These are phyloP conservation scores for Ogataea paradorogensis DNA, from an alignment of 805 yeast genomes.

Conservation along the genomic window DNA sequence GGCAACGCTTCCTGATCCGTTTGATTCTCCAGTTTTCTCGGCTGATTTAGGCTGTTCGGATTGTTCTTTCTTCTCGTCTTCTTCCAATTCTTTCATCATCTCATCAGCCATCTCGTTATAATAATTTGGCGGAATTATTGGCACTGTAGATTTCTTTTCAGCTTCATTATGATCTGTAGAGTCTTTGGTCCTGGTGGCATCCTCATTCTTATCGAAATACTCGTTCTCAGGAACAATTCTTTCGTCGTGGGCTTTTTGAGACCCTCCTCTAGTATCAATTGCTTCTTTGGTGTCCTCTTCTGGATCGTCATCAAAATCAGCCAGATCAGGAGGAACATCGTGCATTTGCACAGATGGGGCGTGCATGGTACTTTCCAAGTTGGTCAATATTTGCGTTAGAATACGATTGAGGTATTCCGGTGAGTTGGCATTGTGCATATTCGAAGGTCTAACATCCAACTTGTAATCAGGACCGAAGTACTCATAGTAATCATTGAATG, in stretches of 20 bases:
- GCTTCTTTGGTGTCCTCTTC: conserved; percentile 81
- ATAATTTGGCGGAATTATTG: conserved; percentile 24
- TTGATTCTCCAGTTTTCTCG: neutral
- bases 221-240: conserved; percentile 71
- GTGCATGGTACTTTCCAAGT: conserved; percentile 84
- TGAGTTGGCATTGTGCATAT: conserved; percentile 94
- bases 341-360: conserved; percentile 98
- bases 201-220: conserved; percentile 65
- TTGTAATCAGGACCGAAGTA: conserved; percentile 97
- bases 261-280: conserved; percentile 88
- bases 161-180: conserved; percentile 18
- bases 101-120: conserved; percentile 29
- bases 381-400: conserved; percentile 68
- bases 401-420: conserved; percentile 89
- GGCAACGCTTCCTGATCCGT: neutral
- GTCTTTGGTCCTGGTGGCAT: conserved; percentile 31
- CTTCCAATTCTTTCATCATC: conserved; percentile 28
- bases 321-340: conserved; percentile 84
- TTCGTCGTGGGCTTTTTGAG: conserved; percentile 78
- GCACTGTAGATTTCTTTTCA: conserved; percentile 8
- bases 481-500: conserved; percentile 95
- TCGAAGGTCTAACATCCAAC: conserved; percentile 89
- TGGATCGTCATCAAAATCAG: conserved; percentile 73
- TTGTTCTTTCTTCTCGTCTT: conserved; percentile 14
- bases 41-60: neutral